A percentile compares a stretch with the other conserved stretches of the same genome.
Evolutionary conservation across 495 filamentous ascomycete species (phyloP).

Genomic region (Penicillium bialowiezense): DNA sequence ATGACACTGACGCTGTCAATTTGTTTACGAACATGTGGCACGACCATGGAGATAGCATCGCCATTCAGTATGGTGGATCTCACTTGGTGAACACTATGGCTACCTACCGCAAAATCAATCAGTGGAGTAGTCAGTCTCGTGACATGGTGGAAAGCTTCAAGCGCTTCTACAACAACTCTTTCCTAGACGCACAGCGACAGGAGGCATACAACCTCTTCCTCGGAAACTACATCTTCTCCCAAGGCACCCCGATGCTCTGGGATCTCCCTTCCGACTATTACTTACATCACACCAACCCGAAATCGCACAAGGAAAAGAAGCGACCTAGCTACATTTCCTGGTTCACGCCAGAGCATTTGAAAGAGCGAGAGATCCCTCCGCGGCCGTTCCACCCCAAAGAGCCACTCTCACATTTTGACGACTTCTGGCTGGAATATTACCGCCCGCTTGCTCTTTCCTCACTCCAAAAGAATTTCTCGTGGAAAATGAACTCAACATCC

Average conservation of each 20-base stretch:
- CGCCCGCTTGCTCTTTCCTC: conserved; percentile 80
- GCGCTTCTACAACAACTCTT: conserved; percentile 98
- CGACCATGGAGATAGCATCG: conserved; percentile 95
- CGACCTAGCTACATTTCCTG: conserved; percentile 76
- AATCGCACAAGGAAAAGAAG: conserved; percentile 62
- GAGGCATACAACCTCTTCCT: conserved; percentile 98
- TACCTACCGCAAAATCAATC: conserved; percentile 96
- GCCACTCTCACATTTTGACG: conserved; percentile 71
- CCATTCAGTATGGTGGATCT: conserved; percentile 95
- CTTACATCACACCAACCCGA: conserved; percentile 84
- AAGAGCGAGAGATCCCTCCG: conserved; percentile 54
- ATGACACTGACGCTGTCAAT: conserved; percentile 93
- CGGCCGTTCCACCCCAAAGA: conserved; percentile 49
- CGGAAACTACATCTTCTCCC: conserved; percentile 88
- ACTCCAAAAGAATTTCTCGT: conserved; percentile 84
- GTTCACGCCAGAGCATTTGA: conserved; percentile 78
- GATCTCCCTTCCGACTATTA: conserved; percentile 96
- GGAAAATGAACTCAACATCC: conserved; percentile 82
- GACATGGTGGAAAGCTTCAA: conserved; percentile 99
- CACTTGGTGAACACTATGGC: conserved; percentile 99
- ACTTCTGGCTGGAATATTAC: conserved; percentile 99
- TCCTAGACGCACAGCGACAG: conserved; percentile 92
- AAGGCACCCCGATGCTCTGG: conserved; percentile 96
- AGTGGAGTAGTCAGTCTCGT: conserved; percentile 94
- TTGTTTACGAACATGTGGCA: conserved; percentile 95